These are phyloP conservation scores for Boletus pseudopeckii DNA, from an alignment of 768 basidiomycete genomes.

Conservation along the genomic window DNA sequence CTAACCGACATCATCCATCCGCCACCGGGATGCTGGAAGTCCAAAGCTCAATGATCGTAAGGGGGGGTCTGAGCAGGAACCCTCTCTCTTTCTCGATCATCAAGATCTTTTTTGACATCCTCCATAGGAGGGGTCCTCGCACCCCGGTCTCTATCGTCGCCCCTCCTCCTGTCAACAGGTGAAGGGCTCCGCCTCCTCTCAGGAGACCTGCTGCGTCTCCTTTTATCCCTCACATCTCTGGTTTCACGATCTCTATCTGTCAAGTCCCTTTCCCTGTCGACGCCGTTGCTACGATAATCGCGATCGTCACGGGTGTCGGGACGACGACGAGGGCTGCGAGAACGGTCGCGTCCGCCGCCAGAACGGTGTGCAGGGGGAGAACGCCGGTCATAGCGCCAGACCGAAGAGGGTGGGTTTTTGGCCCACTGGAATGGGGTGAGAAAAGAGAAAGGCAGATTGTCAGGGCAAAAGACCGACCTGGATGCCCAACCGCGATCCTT, in stretches of 20 bases:
- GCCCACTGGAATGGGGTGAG: constrained; percentile 56
- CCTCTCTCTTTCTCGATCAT: constrained; percentile 52
- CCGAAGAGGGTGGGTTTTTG: constrained; percentile 78
- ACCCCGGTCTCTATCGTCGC: constrained; percentile 45
- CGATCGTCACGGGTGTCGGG: constrained; percentile 38
- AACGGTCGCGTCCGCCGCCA: constrained; percentile 43
- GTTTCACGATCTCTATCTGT: constrained; percentile 33
- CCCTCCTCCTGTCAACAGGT: constrained; percentile 37
- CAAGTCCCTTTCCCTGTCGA: constrained; percentile 34
- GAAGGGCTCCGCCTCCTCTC: constrained; percentile 46
- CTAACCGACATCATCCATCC: constrained; percentile 1
- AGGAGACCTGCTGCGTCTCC: constrained; percentile 49
- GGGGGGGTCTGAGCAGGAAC: constrained; percentile 51
- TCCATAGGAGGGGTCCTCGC: constrained; percentile 51
- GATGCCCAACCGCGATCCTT: constrained; percentile 71
- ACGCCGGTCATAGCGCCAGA: constrained; percentile 72
- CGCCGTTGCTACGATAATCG: constrained; percentile 36
- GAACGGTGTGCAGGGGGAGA: constrained; percentile 42
- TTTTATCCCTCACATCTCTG: constrained; percentile 43
- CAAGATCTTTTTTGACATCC: constrained; percentile 39
- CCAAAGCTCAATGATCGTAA: constrained; percentile 45
- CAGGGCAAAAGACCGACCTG: constrained; percentile 44
- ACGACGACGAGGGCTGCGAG: constrained; percentile 51
- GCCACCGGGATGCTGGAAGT: background rate
- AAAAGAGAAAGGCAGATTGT: background rate